Conservation (phyloP, 768 basidiomycete species). For the Tubosaeta sp. region DNA sequence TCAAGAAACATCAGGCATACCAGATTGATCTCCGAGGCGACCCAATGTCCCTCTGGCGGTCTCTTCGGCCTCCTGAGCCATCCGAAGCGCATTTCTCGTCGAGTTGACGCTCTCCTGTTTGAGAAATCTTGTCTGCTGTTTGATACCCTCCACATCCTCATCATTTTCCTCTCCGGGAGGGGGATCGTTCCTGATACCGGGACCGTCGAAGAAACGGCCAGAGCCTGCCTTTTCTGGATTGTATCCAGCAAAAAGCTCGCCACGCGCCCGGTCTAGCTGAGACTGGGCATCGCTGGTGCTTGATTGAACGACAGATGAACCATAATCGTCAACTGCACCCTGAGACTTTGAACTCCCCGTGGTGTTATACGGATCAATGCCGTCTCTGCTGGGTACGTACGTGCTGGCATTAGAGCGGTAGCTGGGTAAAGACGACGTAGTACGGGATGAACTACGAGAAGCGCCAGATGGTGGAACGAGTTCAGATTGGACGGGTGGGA, state of each 20-base stretch:
- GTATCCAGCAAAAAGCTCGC: constrained; percentile 72
- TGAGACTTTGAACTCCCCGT: constrained; percentile 27
- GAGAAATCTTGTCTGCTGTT: constrained; percentile 79
- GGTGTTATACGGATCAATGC: constrained; percentile 45
- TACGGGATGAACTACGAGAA: constrained; percentile 28
- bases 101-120: constrained; percentile 92
- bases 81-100: constrained; percentile 85
- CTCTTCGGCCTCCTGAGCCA: constrained; percentile 96
- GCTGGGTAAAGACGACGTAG: constrained; percentile 38
- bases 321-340: constrained; percentile 22
- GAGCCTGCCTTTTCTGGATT: constrained; percentile 55
- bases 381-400: constrained; percentile 68
- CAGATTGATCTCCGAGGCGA: constrained; percentile 89
- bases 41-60: constrained; percentile 81
- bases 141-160: constrained; percentile 92
- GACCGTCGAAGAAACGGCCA: constrained; percentile 68
- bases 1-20: constrained; percentile 39
- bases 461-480: constrained; percentile 25
- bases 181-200: constrained; percentile 41
- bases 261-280: constrained; percentile 62
- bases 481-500: constrained; percentile 59
- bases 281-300: constrained; percentile 29
- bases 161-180: constrained; percentile 70
- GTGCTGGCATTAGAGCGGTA: constrained; percentile 54
- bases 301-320: constrained; percentile 7